Conservation (phyloP, 306 rosid species). For the Quercus suber region DNA sequence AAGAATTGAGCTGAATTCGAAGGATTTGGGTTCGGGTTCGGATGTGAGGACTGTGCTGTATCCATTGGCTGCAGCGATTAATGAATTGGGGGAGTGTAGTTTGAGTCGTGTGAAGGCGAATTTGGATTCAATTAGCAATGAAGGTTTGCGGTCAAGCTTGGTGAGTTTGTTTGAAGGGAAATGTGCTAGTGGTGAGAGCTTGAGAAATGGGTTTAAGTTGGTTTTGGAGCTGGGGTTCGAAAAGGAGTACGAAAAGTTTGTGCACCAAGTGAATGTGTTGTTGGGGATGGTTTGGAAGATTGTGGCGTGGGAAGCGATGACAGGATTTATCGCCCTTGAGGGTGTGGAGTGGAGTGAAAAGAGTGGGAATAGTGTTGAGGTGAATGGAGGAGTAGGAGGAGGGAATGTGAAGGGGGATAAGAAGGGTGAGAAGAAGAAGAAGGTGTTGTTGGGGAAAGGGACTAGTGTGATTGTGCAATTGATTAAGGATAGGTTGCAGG, state of each 20-base stretch:
- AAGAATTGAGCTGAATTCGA: constrained; percentile 66
- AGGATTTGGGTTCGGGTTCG: constrained; percentile 22
- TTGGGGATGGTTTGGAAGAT: constrained; percentile 60
- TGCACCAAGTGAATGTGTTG: constrained; percentile 45
- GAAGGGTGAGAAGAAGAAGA: constrained; percentile 75
- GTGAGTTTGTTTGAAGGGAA: constrained; percentile 42
- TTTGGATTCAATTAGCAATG: constrained; percentile 29
- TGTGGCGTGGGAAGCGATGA: constrained; percentile 67
- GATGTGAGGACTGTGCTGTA: constrained; percentile 37
- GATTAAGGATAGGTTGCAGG: constrained; percentile 64
- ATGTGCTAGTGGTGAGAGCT: constrained; percentile 43
- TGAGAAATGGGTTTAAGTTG: constrained; percentile 34
- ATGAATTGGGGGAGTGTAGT: constrained; percentile 58
- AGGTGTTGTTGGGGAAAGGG: constrained; percentile 74
- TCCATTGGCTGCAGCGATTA: constrained; percentile 46
- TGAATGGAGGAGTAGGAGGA: constrained; percentile 40
- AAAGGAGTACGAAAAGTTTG: constrained; percentile 50
- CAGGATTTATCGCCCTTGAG: constrained; percentile 49
- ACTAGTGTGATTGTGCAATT: constrained; percentile 55
- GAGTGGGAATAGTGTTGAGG: constrained; percentile 30
- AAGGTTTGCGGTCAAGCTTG: constrained; percentile 28
- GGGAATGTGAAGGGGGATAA: constrained; percentile 42
- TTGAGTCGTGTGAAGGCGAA: constrained; percentile 39
- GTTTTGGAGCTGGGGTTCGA: constrained; percentile 41
- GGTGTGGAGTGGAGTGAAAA: constrained; percentile 50